Evolutionary conservation across 139 green algal genomes (phyloP).

Genomic region (Monoraphidium neglectum): DNA sequence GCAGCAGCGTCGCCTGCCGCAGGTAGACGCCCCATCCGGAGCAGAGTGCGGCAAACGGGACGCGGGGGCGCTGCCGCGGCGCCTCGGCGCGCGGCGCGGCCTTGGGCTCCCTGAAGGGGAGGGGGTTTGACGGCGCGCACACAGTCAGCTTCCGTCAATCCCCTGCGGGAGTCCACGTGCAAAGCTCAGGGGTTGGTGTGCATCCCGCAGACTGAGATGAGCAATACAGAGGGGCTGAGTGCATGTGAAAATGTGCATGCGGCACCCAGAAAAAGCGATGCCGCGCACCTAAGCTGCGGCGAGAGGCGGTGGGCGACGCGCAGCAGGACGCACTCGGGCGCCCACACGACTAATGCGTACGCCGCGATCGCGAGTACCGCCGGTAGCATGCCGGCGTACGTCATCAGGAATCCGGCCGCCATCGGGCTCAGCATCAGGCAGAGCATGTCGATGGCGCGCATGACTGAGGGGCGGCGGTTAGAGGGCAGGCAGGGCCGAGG

Average conservation of each 20-base stretch:
- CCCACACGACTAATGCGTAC: conserved; percentile 64
- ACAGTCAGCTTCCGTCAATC: too few relatives aligned
- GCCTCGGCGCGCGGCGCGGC: not conserved
- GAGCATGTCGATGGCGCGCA: conserved; percentile 82
- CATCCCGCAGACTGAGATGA: too few relatives aligned
- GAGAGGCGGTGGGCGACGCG: conserved; percentile 9
- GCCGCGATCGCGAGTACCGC: conserved; percentile 42
- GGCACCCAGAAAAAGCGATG: too few relatives aligned
- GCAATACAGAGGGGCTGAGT: too few relatives aligned
- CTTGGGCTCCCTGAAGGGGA: not conserved
- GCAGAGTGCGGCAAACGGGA: not conserved
- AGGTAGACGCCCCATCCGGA: conserved; percentile 57
- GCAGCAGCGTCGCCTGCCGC: conserved; percentile 53
- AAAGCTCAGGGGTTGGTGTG: too few relatives aligned
- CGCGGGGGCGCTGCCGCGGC: not conserved
- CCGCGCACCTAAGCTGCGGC: conserved; percentile 40
- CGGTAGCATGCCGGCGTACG: conserved; percentile 25
- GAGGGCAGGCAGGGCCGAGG: too few relatives aligned
- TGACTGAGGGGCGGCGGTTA: conserved; percentile 35
- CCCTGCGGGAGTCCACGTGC: too few relatives aligned
- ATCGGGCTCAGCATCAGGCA: conserved; percentile 72
- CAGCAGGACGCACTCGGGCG: conserved; percentile 66
- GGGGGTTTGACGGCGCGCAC: too few relatives aligned
- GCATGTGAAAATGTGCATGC: too few relatives aligned
- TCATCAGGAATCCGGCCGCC: conserved; percentile 71